A percentile compares a stretch with the other conserved stretches of the same genome.
phyloP scores from a whole-genome alignment of 2,329 filamentous ascomycete genomes.

The Purpureocillium takamizusanense region DNA sequence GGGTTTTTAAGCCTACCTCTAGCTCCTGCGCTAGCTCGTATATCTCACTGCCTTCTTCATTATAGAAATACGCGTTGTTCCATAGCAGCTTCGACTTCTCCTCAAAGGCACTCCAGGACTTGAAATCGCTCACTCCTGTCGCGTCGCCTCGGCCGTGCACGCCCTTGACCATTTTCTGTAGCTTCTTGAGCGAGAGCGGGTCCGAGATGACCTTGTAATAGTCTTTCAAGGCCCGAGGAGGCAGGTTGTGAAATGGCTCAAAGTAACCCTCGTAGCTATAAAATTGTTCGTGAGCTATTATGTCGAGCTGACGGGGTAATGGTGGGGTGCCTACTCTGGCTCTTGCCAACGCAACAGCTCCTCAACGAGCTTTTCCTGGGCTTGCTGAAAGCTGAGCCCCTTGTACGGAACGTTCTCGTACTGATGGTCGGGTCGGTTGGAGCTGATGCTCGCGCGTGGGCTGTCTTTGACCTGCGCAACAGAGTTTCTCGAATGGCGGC shows the following conservation, averaged over 20 bases:
- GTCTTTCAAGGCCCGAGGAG: slow-evolving; percentile 66
- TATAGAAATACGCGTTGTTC: slow-evolving; percentile 82
- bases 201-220: slow-evolving; percentile 81
- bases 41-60: slow-evolving; percentile 85
- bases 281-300: slow-evolving; percentile 9
- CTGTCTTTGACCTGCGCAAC: slow-evolving; percentile 20
- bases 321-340: too few relatives aligned
- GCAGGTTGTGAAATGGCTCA: slow-evolving; percentile 69
- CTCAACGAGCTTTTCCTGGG: slow-evolving; percentile 75
- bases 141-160: slow-evolving; percentile 58
- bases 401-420: slow-evolving; percentile 54
- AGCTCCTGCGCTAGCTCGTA: slow-evolving; percentile 68
- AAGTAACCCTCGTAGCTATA: slow-evolving; percentile 61
- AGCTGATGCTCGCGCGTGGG: slow-evolving; percentile 25
- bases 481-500: slow-evolving; percentile 23
- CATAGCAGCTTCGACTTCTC: slow-evolving; percentile 74
- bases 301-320: slow-evolving; percentile 16
- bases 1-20: slow-evolving; percentile 45
- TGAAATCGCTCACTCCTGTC: slow-evolving; percentile 60
- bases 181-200: slow-evolving; percentile 67
- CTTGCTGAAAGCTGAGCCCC: slow-evolving; percentile 70
- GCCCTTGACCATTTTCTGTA: slow-evolving; percentile 71
- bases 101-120: slow-evolving; percentile 74
- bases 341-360: slow-evolving; percentile 64
- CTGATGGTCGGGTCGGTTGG: slow-evolving; percentile 39